Evolutionary conservation across 2,329 filamentous ascomycete genomes (phyloP), one percentile per base, ranked within the genome.

Genomic region (Orbilia quercus): DNA sequence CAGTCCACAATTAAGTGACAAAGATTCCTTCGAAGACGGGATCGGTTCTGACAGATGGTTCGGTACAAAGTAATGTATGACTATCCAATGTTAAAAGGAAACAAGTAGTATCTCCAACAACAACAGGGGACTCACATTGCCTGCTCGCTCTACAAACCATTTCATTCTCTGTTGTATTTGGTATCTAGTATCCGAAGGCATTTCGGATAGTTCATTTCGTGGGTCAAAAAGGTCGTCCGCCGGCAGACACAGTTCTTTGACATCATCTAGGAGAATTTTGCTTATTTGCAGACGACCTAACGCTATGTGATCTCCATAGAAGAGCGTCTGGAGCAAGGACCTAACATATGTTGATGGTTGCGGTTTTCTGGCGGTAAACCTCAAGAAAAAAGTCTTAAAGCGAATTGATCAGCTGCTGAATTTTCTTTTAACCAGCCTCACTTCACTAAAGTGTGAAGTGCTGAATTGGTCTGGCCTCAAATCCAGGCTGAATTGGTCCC

Each of bases 31-130:
- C 95, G 88, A 44, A 96, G 88, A 1, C 95, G 89, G 79, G 92
- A 96, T 58, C 92, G 85, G 79, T 98, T 99, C 79, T 98, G 91
- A 77, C 92, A 96, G 16, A 95, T 84, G 6, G 91, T 90, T 51
- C 92, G 88, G 77, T 95, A 89, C 14, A 96, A 85, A 76, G 97
- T 93, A 16, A 96, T 83, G 78, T 92, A 97, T 0, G 90, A 88
- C 80, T 91, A 83, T 3, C 45, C 40, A 64, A 78, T n/a, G 59
- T 55, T 38, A 59, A 54, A 75, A 40, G 54, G 51, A 20, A 12
- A 34, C 23, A 31, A 18, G 16, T 11, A 18, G 20, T 23, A 42
- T 12, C 48, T n/a, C 14, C 45, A 45, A n/a, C n/a, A 2, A 5
- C 5, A 2, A 9, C 23, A 14, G 7, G 22, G 14, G 18, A 45